phyloP scores from a whole-genome alignment of 148 eudicot species.

The Rhododendron simsii region DNA sequence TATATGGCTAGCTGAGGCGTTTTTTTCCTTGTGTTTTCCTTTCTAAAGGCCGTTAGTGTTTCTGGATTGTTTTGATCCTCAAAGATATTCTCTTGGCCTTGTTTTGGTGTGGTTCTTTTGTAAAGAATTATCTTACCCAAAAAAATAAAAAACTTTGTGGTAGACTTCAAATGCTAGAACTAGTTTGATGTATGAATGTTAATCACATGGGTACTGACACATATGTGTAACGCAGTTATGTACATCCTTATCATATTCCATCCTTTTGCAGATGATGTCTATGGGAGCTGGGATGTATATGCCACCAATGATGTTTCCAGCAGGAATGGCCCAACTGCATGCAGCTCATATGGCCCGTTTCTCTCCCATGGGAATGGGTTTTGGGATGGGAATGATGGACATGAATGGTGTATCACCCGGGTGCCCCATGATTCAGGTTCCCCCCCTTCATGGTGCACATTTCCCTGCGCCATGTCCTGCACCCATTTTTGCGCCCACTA shows the following conservation, averaged over 20 bases:
- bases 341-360: slow-evolving; percentile 70
- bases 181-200: neutral
- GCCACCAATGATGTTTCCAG: slow-evolving; percentile 85
- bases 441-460: slow-evolving; percentile 43
- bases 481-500: slow-evolving; percentile 24
- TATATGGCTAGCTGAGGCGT: neutral
- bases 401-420: slow-evolving; percentile 46
- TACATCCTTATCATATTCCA: neutral
- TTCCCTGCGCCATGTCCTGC: slow-evolving; percentile 32
- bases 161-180: neutral
- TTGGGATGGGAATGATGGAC: slow-evolving; percentile 61
- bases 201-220: neutral
- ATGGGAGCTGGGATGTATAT: slow-evolving; percentile 92
- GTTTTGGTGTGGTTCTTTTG: neutral
- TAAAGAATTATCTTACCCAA: neutral
- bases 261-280: slow-evolving; percentile 65
- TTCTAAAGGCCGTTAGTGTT: neutral
- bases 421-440: slow-evolving; percentile 38
- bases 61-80: neutral
- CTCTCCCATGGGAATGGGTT: slow-evolving; percentile 63
- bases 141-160: neutral
- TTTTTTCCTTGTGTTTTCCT: neutral
- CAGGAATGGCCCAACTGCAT: slow-evolving; percentile 69
- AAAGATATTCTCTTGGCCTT: neutral
- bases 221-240: neutral